Base-by-base conservation (phyloP, 1,284 basidiomycete genomes). In the Cutaneotrichosporon sp. region DNA sequence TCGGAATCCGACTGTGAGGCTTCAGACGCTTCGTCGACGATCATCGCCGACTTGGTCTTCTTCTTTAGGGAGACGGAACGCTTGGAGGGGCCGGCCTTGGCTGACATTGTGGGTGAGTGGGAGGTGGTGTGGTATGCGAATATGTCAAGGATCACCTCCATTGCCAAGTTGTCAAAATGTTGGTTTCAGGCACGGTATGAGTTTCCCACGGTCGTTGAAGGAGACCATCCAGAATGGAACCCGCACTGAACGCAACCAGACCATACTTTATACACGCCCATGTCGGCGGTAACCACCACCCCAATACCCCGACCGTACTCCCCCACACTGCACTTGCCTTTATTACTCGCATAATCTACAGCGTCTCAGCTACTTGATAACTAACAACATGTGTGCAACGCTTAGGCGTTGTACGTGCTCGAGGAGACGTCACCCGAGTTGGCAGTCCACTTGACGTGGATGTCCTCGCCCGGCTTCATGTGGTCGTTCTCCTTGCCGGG, bases 401-500 rank as follows among this genome's bases (percentile, higher is more conserved):
- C 67, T 87, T 88, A 98, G 74, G 92, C 92, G 80, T 86, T 86
- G 87, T 99, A 99, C 65, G 90, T 89, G 67, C 88, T 90, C 51
- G 95, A 91, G 63, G 95, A 93, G 70, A 98, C 75, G 70, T 80
- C 74, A 70, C 78, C 78, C 46, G 76, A 77, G 58, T 66, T 75
- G 59, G 74, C 82, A 75, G 83, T 84, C 84, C 83, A 85, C 80
- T 82, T 84, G 80, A 81, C 76, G 80, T 81, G 94, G 80, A 97
- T 92, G 80, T 96, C 91, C 82, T 91, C 82, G 78, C 88, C 90
- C 65, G 86, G 79, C 83, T 88, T 86, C 82, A 96, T 88, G 78
- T 84, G 88, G 63, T 84, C 85, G 81, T 89, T 93, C 83, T 92
- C 92, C 83, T 90, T 90, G 65, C 93, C 91, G 61, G 92, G 89